These are phyloP conservation scores for Colletotrichum chrysophilum DNA, from an alignment of 2,329 filamentous ascomycete species.

Conservation along the genomic window DNA sequence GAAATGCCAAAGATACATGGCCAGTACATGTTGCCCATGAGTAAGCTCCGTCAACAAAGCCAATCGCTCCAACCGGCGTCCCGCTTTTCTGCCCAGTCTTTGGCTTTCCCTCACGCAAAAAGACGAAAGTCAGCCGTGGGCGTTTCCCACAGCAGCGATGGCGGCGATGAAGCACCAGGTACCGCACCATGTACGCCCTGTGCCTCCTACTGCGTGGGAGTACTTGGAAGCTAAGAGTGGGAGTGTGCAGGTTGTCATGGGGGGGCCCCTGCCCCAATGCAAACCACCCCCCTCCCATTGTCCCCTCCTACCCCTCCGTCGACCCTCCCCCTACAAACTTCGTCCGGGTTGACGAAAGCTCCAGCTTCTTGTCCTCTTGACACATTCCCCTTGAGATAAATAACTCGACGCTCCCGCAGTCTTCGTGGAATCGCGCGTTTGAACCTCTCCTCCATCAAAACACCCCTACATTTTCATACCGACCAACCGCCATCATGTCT, in stretches of 20 bases:
- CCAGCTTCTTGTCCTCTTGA: conserved; percentile 18
- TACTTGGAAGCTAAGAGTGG: background rate
- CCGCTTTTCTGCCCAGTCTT: conserved; percentile 13
- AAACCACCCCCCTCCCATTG: conserved; percentile 10
- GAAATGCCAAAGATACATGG: conserved; percentile 3
- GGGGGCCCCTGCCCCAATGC: conserved; percentile 15
- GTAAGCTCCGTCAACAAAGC: conserved; percentile 20
- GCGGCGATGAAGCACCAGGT: background rate
- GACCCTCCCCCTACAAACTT: conserved; percentile 23
- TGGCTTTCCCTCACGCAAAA: background rate
- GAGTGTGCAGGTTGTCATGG: conserved; percentile 16
- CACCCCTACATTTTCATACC: background rate
- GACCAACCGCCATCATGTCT: conserved; percentile 58
- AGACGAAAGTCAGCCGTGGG: background rate
- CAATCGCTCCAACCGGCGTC: background rate
- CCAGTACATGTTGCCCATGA: conserved; percentile 5
- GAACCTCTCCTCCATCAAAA: conserved; percentile 12
- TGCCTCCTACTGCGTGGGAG: background rate
- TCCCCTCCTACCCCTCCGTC: conserved; percentile 20
- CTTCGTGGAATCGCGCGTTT: conserved; percentile 1
- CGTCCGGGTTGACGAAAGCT: conserved; percentile 21
- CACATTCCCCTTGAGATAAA: conserved; percentile 23
- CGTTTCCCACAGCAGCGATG: background rate
- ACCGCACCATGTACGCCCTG: background rate
- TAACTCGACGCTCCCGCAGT: conserved; percentile 22